Percentiles rank a stretch among this genome's conserved stretches.
phyloP scores from a whole-genome alignment of 1,284 basidiomycete genomes.

The Bjerkandera adusta region DNA sequence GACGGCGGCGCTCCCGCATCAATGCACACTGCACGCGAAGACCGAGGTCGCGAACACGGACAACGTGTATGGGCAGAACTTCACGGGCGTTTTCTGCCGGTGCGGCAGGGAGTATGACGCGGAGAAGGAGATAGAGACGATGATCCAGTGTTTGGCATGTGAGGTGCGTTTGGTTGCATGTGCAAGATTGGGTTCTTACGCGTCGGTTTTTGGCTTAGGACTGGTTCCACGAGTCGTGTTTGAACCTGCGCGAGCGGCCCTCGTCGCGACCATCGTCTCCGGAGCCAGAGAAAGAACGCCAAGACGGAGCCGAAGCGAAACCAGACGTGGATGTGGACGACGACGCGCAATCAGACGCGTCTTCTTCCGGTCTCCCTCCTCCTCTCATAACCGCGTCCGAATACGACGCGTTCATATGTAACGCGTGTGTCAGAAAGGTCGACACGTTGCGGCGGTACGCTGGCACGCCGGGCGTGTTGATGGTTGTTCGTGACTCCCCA shows the following conservation, averaged over 20 bases:
- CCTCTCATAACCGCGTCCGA: conserved; percentile 60
- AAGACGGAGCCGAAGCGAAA: conserved; percentile 13
- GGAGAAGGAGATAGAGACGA: conserved; percentile 69
- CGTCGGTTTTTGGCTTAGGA: conserved; percentile 47
- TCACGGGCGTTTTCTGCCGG: conserved; percentile 64
- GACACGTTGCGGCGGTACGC: conserved; percentile 56
- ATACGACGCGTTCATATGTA: conserved; percentile 74
- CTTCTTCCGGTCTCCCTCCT: conserved; percentile 62
- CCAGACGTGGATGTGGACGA: conserved; percentile 33
- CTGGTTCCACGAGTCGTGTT: conserved; percentile 85
- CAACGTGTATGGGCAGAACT: conserved; percentile 71
- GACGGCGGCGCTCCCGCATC: conserved; percentile 53
- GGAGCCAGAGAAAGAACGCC: conserved; percentile 17
- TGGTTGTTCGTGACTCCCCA: conserved; percentile 54
- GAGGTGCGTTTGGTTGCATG: conserved; percentile 50
- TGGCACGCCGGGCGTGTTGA: conserved; percentile 59
- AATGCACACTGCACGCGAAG: conserved; percentile 55
- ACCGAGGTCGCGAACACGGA: conserved; percentile 50
- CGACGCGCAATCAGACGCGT: conserved; percentile 57
- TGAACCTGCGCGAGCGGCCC: conserved; percentile 69
- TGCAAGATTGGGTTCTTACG: conserved; percentile 9
- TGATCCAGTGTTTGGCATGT: conserved; percentile 82
- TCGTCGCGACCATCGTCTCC: conserved; percentile 45
- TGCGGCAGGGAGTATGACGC: conserved; percentile 70
- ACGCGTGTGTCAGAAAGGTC: conserved; percentile 54